Conservation (phyloP, 2,329 filamentous ascomycete genomes). For the Hypoxylon sp. region DNA sequence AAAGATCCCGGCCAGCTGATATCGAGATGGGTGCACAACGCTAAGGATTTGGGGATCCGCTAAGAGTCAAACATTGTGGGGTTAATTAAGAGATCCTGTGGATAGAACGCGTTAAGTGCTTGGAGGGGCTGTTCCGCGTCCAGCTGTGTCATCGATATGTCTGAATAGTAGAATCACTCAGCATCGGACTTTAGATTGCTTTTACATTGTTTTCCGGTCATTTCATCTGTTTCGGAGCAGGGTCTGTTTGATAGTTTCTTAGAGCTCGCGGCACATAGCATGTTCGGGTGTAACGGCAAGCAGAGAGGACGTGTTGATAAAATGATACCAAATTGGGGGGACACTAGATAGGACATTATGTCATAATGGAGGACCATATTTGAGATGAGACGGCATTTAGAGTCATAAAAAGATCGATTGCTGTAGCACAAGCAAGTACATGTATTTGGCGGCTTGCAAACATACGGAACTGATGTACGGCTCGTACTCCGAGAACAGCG, state of each 20-base stretch:
- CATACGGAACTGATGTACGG: neutral
- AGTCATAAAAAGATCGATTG: slow-evolving; percentile 10
- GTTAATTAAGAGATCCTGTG: slow-evolving; percentile 18
- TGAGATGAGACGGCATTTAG: slow-evolving; percentile 11
- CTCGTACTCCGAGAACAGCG: slow-evolving; percentile 34
- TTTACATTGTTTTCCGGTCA: slow-evolving; percentile 12
- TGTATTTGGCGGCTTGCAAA: neutral
- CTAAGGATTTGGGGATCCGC: slow-evolving; percentile 27
- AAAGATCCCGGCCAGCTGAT: slow-evolving; percentile 52
- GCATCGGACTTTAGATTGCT: slow-evolving; percentile 14
- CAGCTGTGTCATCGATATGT: slow-evolving; percentile 15
- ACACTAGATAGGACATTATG: slow-evolving; percentile 26
- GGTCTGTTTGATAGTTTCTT: neutral
- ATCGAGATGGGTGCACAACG: slow-evolving; percentile 47
- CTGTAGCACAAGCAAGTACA: slow-evolving; percentile 6
- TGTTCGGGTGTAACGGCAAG: slow-evolving; percentile 25
- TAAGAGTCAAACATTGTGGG: slow-evolving; percentile 40
- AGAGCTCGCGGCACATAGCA: slow-evolving; percentile 12
- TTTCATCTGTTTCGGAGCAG: slow-evolving; percentile 9
- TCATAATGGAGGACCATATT: slow-evolving; percentile 24
- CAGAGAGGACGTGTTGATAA: slow-evolving; percentile 14
- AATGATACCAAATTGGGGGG: slow-evolving; percentile 27
- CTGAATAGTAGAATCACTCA: slow-evolving; percentile 4
- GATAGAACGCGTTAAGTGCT: slow-evolving; percentile 36
- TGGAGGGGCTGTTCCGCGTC: slow-evolving; percentile 34